Percentiles rank a stretch among this genome's conserved stretches.
Conservation (phyloP, 768 basidiomycete species). For the Russula foetens region DNA sequence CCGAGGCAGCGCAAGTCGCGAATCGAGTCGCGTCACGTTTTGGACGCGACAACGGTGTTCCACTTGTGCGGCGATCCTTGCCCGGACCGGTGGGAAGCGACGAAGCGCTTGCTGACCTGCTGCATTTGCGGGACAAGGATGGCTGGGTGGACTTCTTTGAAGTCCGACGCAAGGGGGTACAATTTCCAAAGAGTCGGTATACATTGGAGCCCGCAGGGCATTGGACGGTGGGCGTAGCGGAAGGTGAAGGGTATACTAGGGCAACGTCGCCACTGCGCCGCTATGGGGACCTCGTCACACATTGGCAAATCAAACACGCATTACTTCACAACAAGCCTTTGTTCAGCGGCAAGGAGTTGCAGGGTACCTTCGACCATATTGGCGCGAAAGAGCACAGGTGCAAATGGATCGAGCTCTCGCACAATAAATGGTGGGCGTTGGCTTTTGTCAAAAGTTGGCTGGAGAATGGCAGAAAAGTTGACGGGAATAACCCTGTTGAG, state of each 20-base stretch:
- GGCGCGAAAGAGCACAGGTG: slow-evolving; percentile 30
- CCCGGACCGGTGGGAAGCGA: slow-evolving; percentile 26
- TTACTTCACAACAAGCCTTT: slow-evolving; percentile 39
- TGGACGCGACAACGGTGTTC: slow-evolving; percentile 48
- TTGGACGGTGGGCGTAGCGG: slow-evolving; percentile 56
- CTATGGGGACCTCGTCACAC: slow-evolving; percentile 69
- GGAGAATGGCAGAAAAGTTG: slow-evolving; percentile 19
- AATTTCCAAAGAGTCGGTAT: slow-evolving; percentile 34
- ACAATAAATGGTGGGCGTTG: slow-evolving; percentile 35
- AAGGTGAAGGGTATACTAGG: slow-evolving; percentile 73
- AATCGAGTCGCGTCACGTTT: slow-evolving; percentile 70
- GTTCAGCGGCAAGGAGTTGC: slow-evolving; percentile 42
- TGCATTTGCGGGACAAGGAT: slow-evolving; percentile 38
- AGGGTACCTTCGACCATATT: slow-evolving; percentile 33
- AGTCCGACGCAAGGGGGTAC: slow-evolving; percentile 29
- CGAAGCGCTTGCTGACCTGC: slow-evolving; percentile 36
- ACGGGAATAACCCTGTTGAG: slow-evolving; percentile 25
- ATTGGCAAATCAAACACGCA: slow-evolving; percentile 90
- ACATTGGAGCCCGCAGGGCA: slow-evolving; percentile 54
- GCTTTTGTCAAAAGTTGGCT: slow-evolving; percentile 34
- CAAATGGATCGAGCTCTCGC: slow-evolving; percentile 27
- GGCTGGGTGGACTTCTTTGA: slow-evolving; percentile 37
- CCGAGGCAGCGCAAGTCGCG: slow-evolving; percentile 79
- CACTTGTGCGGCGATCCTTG: slow-evolving; percentile 52
- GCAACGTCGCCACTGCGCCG: slow-evolving; percentile 86